phyloP scores from a whole-genome alignment of 2,329 filamentous ascomycete species.

The Fusarium ambrosium region DNA sequence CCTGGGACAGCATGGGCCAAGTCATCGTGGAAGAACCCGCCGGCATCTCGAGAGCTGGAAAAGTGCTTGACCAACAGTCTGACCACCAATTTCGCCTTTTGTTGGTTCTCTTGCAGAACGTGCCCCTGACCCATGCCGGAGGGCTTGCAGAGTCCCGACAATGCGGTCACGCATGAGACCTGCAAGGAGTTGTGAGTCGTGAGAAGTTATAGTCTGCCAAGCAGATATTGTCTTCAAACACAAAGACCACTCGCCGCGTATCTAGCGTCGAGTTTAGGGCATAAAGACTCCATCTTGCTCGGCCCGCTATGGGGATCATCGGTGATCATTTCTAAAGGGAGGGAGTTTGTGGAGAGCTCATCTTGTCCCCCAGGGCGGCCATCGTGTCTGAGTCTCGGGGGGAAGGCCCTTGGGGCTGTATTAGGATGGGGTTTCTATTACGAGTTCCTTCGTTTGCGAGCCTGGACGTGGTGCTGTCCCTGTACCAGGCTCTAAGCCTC shows the following conservation, averaged over 20 bases:
- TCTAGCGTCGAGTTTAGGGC: not conserved
- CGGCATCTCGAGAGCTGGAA: not conserved
- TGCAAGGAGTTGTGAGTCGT: not conserved
- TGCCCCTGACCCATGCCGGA: conserved; percentile 7
- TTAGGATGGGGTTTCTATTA: not conserved
- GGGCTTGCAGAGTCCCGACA: not conserved
- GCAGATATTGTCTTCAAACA: not conserved
- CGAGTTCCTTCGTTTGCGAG: not conserved
- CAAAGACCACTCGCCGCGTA: not conserved
- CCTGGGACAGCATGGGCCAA: not conserved
- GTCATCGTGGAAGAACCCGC: not conserved
- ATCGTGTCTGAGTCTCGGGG: not conserved
- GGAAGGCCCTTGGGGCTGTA: not conserved
- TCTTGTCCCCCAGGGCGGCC: not conserved
- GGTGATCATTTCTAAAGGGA: conserved; percentile 2
- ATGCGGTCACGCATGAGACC: not conserved
- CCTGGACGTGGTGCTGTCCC: not conserved
- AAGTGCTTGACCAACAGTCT: conserved; percentile 5
- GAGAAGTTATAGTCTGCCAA: not conserved
- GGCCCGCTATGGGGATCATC: conserved; percentile 10
- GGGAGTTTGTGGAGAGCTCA: conserved; percentile 6
- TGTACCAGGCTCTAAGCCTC: not conserved
- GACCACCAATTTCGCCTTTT: conserved; percentile 7
- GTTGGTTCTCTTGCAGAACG: conserved; percentile 1
- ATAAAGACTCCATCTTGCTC: not conserved